Conservation (phyloP, 108 stramenopile species). For the Stephanodiscus triporus region DNA sequence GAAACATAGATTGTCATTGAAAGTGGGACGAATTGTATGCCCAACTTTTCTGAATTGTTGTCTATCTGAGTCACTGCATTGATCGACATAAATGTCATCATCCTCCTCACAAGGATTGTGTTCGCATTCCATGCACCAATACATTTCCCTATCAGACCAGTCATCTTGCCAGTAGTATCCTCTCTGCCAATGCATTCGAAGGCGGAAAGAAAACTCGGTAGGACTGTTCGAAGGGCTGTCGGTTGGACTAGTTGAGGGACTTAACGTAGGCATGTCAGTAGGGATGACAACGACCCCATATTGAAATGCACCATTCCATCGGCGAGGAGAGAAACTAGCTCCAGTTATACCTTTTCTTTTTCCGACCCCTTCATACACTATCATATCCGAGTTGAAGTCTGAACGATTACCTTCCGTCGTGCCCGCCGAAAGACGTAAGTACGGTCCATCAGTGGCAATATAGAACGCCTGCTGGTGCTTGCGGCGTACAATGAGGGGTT, state of each 20-base stretch:
- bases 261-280: not conserved
- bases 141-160: conserved; percentile 36
- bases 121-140: conserved; percentile 56
- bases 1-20: not conserved
- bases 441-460: conserved; percentile 15
- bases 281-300: conserved; percentile 18
- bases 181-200: conserved; percentile 58
- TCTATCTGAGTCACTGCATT: not conserved
- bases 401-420: not conserved
- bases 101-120: not conserved
- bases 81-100: conserved; percentile 8
- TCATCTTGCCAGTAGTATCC: conserved; percentile 67
- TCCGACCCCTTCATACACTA: conserved; percentile 13
- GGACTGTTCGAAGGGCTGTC: not conserved
- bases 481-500: conserved; percentile 10
- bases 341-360: conserved; percentile 9
- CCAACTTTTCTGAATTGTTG: conserved; percentile 13
- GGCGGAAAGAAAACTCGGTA: conserved; percentile 18
- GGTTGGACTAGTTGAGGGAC: not conserved
- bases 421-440: conserved; percentile 4
- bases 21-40: not conserved
- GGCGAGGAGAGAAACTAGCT: conserved; percentile 13
- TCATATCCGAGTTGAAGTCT: conserved; percentile 8
- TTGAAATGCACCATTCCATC: conserved; percentile 19
- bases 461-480: conserved; percentile 18